Conservation (phyloP, 352 stramenopile genomes). For the Phytophthora macrochlamydospora region DNA sequence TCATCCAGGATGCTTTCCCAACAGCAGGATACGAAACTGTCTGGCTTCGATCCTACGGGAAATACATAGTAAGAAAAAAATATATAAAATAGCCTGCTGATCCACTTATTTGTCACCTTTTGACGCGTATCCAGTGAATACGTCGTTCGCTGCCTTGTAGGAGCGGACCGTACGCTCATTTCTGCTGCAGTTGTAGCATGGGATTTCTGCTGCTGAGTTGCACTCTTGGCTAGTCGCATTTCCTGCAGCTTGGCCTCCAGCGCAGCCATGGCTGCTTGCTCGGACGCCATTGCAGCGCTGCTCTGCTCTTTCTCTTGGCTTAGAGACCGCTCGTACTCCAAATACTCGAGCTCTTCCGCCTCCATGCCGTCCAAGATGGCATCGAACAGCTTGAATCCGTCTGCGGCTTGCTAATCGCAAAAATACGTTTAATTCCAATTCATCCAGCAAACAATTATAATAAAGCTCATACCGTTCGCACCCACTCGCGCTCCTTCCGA, state of each 20-base stretch:
- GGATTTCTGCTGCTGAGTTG: constrained; percentile 12
- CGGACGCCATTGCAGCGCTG: constrained; percentile 6
- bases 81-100: background rate
- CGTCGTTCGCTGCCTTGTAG: constrained; percentile 5
- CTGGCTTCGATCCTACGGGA: constrained; percentile 33
- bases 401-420: constrained; percentile 60
- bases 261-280: constrained; percentile 27
- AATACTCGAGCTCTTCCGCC: constrained; percentile 59
- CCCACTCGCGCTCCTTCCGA: constrained; percentile 69
- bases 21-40: constrained; percentile 63
- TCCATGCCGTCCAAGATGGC: constrained; percentile 84
- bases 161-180: background rate
- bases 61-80: background rate
- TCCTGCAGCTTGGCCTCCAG: constrained; percentile 61
- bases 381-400: constrained; percentile 71
- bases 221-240: constrained; percentile 51
- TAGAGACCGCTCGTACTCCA: constrained; percentile 59
- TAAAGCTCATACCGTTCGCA: constrained; percentile 49
- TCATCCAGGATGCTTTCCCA: constrained; percentile 71
- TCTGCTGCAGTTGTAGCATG: no score
- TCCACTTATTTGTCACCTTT: constrained; percentile 13
- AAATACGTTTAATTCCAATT: background rate
- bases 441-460: background rate
- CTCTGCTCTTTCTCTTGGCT: constrained; percentile 30
- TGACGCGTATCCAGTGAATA: constrained; percentile 17